phyloP scores from a whole-genome alignment of 23 red algal species.

The Chondrus crispus region DNA sequence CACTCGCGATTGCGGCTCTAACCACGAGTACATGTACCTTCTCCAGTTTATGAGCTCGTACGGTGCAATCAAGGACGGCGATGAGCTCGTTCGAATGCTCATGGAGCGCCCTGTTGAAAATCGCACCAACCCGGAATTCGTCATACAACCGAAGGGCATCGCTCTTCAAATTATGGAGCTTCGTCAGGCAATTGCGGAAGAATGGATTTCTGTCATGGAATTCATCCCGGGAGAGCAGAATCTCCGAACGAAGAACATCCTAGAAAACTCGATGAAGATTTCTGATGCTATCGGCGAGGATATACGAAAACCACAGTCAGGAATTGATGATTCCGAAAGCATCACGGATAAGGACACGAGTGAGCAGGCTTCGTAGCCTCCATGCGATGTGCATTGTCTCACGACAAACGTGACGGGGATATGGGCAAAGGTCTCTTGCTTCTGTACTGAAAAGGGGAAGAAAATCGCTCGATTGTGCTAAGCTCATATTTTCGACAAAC shows the following conservation, averaged over 20 bases:
- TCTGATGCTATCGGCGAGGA: not conserved
- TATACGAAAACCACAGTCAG: not conserved
- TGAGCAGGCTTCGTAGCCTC: no score
- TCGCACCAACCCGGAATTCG: constrained; percentile 17
- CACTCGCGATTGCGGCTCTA: constrained; percentile 36
- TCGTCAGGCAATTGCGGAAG: constrained; percentile 27
- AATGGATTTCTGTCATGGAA: constrained; percentile 52
- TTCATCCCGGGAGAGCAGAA: constrained; percentile 50
- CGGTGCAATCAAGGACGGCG: constrained; percentile 30
- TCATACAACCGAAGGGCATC: constrained; percentile 18
- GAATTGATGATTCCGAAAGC: no score
- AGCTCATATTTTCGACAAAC: no score
- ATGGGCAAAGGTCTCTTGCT: no score
- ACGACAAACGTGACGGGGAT: no score
- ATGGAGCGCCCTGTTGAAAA: constrained; percentile 35
- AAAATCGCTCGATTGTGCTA: no score
- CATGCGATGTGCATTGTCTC: no score
- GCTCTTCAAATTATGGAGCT: constrained; percentile 42
- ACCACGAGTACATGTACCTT: constrained; percentile 75
- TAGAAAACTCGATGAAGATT: constrained; percentile 35
- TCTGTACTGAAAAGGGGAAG: no score
- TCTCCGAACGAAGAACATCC: not conserved
- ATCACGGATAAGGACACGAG: no score
- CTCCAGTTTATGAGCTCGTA: constrained; percentile 42
- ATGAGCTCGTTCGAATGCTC: not conserved